These are phyloP conservation scores for Alternaria atra DNA, from an alignment of 2,329 filamentous ascomycete genomes.

Conservation along the genomic window DNA sequence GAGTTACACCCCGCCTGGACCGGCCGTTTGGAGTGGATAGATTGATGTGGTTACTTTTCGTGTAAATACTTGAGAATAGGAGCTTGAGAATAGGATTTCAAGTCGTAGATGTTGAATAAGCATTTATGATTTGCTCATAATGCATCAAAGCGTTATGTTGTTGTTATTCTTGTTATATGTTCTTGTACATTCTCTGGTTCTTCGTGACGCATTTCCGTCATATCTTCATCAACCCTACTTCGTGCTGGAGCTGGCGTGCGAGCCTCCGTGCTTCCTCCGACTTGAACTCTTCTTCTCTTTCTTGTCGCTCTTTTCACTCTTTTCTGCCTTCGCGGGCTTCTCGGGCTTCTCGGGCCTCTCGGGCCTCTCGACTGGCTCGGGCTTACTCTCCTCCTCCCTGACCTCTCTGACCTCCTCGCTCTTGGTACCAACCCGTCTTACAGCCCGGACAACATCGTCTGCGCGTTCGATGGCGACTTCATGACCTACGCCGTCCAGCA, in stretches of 20 bases:
- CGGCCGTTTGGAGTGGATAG: slow-evolving; percentile 31
- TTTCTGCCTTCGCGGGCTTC: slow-evolving; percentile 2
- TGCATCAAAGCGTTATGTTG: neutral
- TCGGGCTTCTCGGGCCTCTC: slow-evolving; percentile 3
- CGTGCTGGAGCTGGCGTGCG: slow-evolving; percentile 16
- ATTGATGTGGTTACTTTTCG: neutral
- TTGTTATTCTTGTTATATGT: slow-evolving; percentile 3
- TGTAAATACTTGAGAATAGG: neutral
- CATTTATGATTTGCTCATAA: neutral
- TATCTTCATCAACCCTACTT: neutral
- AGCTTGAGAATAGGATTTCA: neutral
- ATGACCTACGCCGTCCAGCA: slow-evolving; percentile 69
- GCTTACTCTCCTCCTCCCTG: slow-evolving; percentile 1
- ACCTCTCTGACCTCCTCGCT: slow-evolving; percentile 7
- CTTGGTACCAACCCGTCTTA: slow-evolving; percentile 13
- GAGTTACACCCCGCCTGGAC: slow-evolving; percentile 32
- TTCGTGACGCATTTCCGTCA: neutral
- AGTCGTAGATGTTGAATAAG: neutral
- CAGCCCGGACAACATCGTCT: slow-evolving; percentile 61
- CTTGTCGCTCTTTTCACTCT: slow-evolving; percentile 11
- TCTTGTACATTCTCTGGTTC: slow-evolving; percentile 7
- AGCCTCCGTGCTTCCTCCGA: slow-evolving; percentile 19
- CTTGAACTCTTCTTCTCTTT: slow-evolving; percentile 18
- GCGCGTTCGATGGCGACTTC: slow-evolving; percentile 73
- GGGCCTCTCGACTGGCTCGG: neutral